Evolutionary conservation across 768 basidiomycete genomes (phyloP), one percentile per base, ranked within the genome.

Genomic region (Tylopilus plumbeoviolaceoides): DNA sequence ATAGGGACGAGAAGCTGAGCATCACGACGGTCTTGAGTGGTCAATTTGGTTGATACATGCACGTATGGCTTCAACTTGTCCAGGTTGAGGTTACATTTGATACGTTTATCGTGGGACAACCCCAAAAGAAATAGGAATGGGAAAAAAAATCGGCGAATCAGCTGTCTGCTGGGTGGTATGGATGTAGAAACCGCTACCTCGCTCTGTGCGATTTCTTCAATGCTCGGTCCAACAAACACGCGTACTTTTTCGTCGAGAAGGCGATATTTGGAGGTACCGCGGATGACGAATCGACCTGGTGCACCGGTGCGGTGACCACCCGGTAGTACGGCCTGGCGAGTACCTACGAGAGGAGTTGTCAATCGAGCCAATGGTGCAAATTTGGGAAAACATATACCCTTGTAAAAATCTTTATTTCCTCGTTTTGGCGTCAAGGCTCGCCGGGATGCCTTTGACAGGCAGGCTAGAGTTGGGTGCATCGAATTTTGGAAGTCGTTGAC

Each of bases 351-450:
- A 20, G 23, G 12, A 11, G 15, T 20, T 12, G 45, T 53, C 31
- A 41, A n/a, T 18, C 14, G n/a, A 5, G 27, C 8, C 7, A 28
- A 53, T 15, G 10, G 43, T 27, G 5, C 50, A n/a, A 1, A 44
- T 46, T 15, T 36, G 15, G 18, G 17, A 38, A 35, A 8, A 46
- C 71, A n/a, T 7, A 88, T 7, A 88, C 95, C 95, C 72, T 98
- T 98, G 78, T 97, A 98, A 67, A 78, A 98, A 65, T 99, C 92
- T 64, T 98, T 98, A 74, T 97, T 97, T 15, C 82, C 95, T 44
- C 84, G 73, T 69, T 98, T 98, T 0, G 90, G 77, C 0, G 87
- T 93, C 46, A 98, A 74, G 2, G 93, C 81, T 23, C 83, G 76
- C 51, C 95, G 78, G 0, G 89, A 91, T 20, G 94, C 94, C 65